Evolutionary conservation across 2,329 filamentous ascomycete species (phyloP).

Genomic region (Fusarium xyrophilum): DNA sequence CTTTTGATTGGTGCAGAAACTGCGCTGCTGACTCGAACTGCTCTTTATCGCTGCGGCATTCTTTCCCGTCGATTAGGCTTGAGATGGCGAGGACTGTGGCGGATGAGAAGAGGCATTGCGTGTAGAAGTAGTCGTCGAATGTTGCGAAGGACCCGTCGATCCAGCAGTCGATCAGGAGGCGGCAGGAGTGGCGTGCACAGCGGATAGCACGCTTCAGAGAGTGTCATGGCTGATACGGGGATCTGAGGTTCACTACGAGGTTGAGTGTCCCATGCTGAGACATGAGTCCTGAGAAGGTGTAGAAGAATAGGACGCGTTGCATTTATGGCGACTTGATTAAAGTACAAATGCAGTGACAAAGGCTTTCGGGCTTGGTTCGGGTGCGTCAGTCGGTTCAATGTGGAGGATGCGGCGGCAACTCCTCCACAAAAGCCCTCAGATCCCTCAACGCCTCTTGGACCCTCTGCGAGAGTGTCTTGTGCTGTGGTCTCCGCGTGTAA

Average conservation of each 20-base stretch:
- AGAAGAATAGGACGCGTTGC: slow-evolving; percentile 47
- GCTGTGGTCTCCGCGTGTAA: slow-evolving; percentile 42
- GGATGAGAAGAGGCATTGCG: slow-evolving; percentile 56
- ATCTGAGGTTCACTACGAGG: slow-evolving; percentile 36
- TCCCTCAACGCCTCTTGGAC: slow-evolving; percentile 45
- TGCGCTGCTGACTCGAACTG: slow-evolving; percentile 49
- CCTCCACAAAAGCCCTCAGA: slow-evolving; percentile 43
- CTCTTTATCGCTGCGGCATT: slow-evolving; percentile 48
- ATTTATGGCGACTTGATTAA: slow-evolving; percentile 46
- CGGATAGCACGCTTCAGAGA: slow-evolving; percentile 55
- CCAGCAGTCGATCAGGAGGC: slow-evolving; percentile 53
- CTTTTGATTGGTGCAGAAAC: slow-evolving; percentile 49
- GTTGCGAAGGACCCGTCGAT: slow-evolving; percentile 55
- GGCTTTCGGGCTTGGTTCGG: slow-evolving; percentile 38
- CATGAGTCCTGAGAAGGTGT: slow-evolving; percentile 44
- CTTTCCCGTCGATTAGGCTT: slow-evolving; percentile 45
- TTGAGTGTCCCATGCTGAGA: slow-evolving; percentile 37
- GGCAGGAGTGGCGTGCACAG: slow-evolving; percentile 53
- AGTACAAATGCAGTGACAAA: slow-evolving; percentile 46
- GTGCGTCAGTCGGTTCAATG: slow-evolving; percentile 37
- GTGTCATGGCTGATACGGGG: slow-evolving; percentile 45
- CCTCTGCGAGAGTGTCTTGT: slow-evolving; percentile 43
- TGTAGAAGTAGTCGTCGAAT: slow-evolving; percentile 57
- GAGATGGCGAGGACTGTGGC: slow-evolving; percentile 54
- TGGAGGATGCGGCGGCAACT: slow-evolving; percentile 44